Base-by-base conservation (phyloP, 179 eudicot genomes). In the Beta corolliflora region DNA sequence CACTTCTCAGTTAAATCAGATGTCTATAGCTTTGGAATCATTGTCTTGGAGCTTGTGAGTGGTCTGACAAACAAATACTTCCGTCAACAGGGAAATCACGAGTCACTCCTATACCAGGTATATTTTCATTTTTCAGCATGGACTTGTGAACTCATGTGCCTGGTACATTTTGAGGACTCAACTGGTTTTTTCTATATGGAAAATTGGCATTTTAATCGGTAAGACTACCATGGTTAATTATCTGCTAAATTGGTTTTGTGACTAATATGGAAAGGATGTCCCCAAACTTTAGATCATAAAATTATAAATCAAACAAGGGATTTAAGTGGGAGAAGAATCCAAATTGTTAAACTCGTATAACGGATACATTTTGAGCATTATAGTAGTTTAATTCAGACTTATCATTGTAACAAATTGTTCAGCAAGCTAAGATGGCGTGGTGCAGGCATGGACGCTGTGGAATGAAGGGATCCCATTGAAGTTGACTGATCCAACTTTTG, bases 361-460 rank as follows among this genome's bases (percentile, higher is more conserved):
- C 16, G 18, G 58, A 54, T 71, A 71, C 29, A 10, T 48, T 71
- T 46, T 46, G 1, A 71, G 1, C 29, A 71, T 68, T 36, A 9
- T 14, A 15, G 7, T 68, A 18, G 72, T 68, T 41, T 11, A 64
- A 64, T 48, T 48, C 53, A 48, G 0, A 48, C 8, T 7, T 48
- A 9, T 48, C 53, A 1, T 8, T 63, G 10, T 6, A 19, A 56
- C 61, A 56, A 14, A 8, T 5, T 65, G 15, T 29, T 48, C 4
- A 58, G 25, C 25, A 25, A 14, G 54, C 46, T 21, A 53, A 29
- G 5, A 7, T 14, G 15, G 53, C 53, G 5, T 78, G 52, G 5
- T 78, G 52, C 50, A 79, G 81, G 81, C 81, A 16, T 79, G 81
- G 81, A 67, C 25, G 11, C 18, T 53, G 2, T 79, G 81, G 81